Evolutionary conservation across 257 asterid species (phyloP).

Genomic region (Thymus mandschuricus): DNA sequence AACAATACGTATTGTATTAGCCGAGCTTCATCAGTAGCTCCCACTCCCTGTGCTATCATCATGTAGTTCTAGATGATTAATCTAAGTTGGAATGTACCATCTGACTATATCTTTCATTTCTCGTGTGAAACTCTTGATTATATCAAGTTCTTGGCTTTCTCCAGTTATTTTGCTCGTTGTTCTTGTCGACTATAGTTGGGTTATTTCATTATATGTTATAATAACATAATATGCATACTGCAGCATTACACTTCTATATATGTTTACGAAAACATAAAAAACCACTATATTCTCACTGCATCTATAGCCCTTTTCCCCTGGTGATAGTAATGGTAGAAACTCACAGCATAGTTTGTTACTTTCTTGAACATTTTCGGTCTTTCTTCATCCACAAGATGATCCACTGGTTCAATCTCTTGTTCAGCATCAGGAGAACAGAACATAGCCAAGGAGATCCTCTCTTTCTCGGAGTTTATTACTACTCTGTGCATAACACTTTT

Average conservation of each 20-base stretch:
- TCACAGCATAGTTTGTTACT: conserved; percentile 37
- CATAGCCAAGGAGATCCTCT: conserved; percentile 57
- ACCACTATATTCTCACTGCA: conserved; percentile 41
- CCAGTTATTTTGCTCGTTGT: neutral
- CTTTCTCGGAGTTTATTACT: conserved; percentile 46
- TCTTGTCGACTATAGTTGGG: neutral
- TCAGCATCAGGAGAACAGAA: conserved; percentile 49
- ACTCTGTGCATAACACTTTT: conserved; percentile 71
- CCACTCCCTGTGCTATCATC: conserved; percentile 15
- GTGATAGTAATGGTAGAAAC: conserved; percentile 45
- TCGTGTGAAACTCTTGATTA: conserved; percentile 5
- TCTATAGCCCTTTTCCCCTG: conserved; percentile 59
- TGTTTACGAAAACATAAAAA: neutral
- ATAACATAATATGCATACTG: neutral
- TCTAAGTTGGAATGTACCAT: conserved; percentile 15
- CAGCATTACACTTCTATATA: neutral
- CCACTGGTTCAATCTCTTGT: conserved; percentile 59
- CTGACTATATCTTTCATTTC: neutral
- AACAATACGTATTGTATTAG: neutral
- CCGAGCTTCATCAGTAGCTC: conserved; percentile 7
- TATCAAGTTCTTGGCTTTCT: conserved; percentile 10
- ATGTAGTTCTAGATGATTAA: conserved; percentile 4
- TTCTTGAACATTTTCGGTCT: conserved; percentile 48
- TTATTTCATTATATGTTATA: too few relatives aligned
- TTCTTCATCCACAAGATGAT: conserved; percentile 45